Evolutionary conservation across 805 yeast species (phyloP).

Genomic region (Metschnikowia reukaufii): DNA sequence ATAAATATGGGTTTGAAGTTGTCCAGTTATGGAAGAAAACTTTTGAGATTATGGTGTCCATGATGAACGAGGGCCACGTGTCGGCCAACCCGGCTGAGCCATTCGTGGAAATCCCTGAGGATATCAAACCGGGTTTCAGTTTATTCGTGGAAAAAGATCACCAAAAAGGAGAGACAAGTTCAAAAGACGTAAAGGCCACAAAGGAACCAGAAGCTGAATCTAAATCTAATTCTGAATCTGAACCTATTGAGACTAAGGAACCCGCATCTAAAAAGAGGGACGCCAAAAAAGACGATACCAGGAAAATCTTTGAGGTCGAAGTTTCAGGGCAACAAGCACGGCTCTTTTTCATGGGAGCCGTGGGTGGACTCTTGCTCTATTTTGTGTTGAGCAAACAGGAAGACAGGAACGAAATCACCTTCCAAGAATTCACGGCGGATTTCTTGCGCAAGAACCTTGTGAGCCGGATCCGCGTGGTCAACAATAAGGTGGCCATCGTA

Average conservation of each 20-base stretch:
- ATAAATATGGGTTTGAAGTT: constrained; percentile 25
- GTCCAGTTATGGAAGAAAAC: constrained; percentile 9
- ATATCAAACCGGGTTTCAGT: not conserved
- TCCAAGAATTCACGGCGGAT: constrained; percentile 84
- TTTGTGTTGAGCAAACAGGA: constrained; percentile 24
- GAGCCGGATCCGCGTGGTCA: constrained; percentile 68
- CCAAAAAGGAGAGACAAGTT: too few relatives aligned
- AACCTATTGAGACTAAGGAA: not conserved
- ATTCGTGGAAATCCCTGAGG: not conserved
- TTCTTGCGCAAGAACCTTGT: constrained; percentile 80
- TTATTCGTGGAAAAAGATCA: too few relatives aligned
- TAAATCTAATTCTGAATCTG: not conserved
- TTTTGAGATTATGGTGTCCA: not conserved
- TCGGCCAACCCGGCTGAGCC: constrained; percentile 4
- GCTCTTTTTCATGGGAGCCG: constrained; percentile 33
- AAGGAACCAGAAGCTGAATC: not conserved
- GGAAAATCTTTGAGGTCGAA: constrained; percentile 23
- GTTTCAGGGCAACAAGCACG: constrained; percentile 25
- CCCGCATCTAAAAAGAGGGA: constrained; percentile 3
- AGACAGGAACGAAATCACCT: constrained; percentile 59
- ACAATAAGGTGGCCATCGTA: constrained; percentile 73
- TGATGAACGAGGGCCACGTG: constrained; percentile 3
- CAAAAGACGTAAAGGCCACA: not conserved
- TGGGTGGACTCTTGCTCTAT: constrained; percentile 29
- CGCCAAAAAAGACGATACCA: constrained; percentile 1